Evolutionary conservation across 495 filamentous ascomycete genomes (phyloP).

Genomic region (Cercophora scortea): DNA sequence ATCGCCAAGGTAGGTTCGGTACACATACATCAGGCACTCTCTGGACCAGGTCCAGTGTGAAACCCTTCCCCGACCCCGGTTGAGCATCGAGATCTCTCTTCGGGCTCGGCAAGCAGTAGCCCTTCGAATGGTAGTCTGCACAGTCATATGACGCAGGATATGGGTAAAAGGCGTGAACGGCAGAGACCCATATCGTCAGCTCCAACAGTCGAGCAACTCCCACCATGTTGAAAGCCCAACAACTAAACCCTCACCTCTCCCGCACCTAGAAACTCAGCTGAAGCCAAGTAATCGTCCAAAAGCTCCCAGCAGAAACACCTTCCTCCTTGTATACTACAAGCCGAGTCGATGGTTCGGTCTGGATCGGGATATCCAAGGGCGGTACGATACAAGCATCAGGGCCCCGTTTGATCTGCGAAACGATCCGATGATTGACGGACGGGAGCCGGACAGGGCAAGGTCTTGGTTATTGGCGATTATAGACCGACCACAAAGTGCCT

Average conservation of each 20-base stretch:
- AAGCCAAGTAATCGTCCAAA: conserved; percentile 1
- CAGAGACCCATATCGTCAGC: conserved; percentile 34
- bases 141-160: conserved; percentile 7
- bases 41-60: conserved; percentile 10
- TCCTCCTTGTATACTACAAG: no score
- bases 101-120: background rate
- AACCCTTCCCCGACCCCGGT: background rate
- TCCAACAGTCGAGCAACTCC: conserved; percentile 23
- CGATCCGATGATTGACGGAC: background rate
- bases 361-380: no score
- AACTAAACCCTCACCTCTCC: conserved; percentile 17
- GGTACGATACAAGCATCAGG: conserved; percentile 1
- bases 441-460: no score
- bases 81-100: background rate
- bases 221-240: conserved; percentile 30
- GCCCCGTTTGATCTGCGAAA: conserved; percentile 1
- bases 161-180: conserved; percentile 30
- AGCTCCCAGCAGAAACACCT: no score
- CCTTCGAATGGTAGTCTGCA: no score
- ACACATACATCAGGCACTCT: conserved; percentile 13
- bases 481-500: conserved; percentile 15
- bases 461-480: no score
- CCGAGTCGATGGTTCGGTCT: no score
- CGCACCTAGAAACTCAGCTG: conserved; percentile 11
- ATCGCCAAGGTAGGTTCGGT: background rate